Conservation (phyloP, 495 filamentous ascomycete genomes). For the Hapsidospora chrysogenum region DNA sequence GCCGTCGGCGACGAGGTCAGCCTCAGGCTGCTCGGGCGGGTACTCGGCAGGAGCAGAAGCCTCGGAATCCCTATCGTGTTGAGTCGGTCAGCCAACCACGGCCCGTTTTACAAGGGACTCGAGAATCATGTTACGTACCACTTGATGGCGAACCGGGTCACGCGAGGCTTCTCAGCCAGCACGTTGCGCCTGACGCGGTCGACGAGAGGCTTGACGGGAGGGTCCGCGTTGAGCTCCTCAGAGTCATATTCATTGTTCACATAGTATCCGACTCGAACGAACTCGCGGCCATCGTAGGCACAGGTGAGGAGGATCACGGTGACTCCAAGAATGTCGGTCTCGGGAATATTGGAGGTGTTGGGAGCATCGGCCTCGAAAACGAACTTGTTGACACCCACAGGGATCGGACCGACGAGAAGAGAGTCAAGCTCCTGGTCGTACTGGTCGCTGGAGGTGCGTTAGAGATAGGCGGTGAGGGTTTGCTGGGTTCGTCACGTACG, state of each 20-base stretch:
- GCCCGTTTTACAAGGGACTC: conserved; percentile 24
- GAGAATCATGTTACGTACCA: too few species aligned
- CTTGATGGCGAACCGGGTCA: conserved; percentile 97
- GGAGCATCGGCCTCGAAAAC: conserved; percentile 92
- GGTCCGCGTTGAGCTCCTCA: conserved; percentile 72
- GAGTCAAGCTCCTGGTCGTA: conserved; percentile 97
- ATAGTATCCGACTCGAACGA: conserved; percentile 97
- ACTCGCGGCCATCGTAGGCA: conserved; percentile 90
- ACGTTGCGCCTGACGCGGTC: conserved; percentile 85
- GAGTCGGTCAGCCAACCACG: conserved; percentile 6
- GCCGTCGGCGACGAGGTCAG: conserved; percentile 72
- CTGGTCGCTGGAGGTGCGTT: conserved; percentile 46
- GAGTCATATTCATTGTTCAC: conserved; percentile 97
- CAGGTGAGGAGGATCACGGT: conserved; percentile 94
- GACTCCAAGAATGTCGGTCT: conserved; percentile 87
- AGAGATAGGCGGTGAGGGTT: conserved; percentile 3
- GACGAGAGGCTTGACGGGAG: conserved; percentile 78
- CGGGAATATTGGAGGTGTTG: conserved; percentile 73
- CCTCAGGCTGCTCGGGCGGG: conserved; percentile 93
- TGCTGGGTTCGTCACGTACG: conserved; percentile 34
- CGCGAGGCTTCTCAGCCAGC: conserved; percentile 89
- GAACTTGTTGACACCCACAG: conserved; percentile 96
- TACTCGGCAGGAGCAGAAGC: conserved; percentile 91
- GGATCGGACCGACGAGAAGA: conserved; percentile 88
- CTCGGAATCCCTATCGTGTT: conserved; percentile 64